These are phyloP conservation scores for Pseudocohnilembus persalinus DNA, from an alignment of 169 alveolate genomes.

Conservation along the genomic window DNA sequence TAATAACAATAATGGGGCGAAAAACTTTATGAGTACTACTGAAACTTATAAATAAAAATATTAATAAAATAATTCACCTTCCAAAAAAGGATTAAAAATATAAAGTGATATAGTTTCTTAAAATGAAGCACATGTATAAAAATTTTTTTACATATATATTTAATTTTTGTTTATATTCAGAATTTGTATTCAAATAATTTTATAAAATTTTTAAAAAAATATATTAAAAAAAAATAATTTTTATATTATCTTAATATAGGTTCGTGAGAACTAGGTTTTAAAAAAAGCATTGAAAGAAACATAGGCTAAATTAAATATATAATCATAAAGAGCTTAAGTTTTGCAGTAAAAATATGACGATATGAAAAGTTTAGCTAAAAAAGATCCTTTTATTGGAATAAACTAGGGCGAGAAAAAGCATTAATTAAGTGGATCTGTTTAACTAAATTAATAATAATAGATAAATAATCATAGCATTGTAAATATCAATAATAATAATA, in stretches of 20 bases:
- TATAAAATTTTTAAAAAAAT: too few species aligned
- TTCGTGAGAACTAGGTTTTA: too few species aligned
- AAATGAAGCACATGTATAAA: background rate
- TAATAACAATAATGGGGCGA: background rate
- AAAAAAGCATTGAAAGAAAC: background rate
- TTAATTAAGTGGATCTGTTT: too few species aligned
- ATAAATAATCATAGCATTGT: too few species aligned
- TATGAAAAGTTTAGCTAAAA: background rate
- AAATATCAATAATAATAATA: too few species aligned
- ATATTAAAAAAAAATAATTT: too few species aligned
- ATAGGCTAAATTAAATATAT: background rate
- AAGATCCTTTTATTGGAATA: background rate
- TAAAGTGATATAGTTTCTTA: background rate
- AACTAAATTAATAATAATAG: too few species aligned
- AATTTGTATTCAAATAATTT: too few species aligned
- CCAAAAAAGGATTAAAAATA: background rate
- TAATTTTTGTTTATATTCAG: too few species aligned
- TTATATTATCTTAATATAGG: too few species aligned
- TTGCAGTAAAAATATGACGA: background rate
- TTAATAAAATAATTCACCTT: background rate
- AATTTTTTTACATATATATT: too few species aligned
- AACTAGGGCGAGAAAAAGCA: too few species aligned
- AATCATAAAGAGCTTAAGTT: background rate
- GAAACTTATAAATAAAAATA: background rate
- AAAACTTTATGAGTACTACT: background rate